Evolutionary conservation across 2,329 filamentous ascomycete genomes (phyloP), one percentile per base, ranked within the genome.

Genomic region (Akanthomyces muscarius): DNA sequence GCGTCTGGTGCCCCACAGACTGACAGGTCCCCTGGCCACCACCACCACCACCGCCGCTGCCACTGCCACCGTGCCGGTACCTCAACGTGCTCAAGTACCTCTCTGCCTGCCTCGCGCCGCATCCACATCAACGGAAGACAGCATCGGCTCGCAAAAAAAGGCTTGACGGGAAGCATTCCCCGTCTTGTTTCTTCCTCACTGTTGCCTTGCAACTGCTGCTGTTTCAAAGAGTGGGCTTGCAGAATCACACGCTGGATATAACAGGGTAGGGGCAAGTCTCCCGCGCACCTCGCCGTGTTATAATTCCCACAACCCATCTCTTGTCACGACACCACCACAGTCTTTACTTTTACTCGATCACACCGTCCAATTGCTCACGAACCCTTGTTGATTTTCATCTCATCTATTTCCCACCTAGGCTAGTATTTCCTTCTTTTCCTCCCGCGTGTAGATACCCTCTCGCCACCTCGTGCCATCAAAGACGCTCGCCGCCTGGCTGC

Each of bases 121-220:
- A 59, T 41, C 56, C 56, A 21, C 56, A 11, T 50, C 56, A n/a
- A 50, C 56, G 44, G 56, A 50, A 59, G 56, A 59, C 16, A 59
- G 44, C 45, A 48, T 59, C 45, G 45, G 44, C 13, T 56, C 54
- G 25, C 54, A 45, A 18, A 45, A 33, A 25, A 45, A 33, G 41
- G 54, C 54, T 56, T 56, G 38, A 45, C 54, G 54, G 54, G 41
- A 56, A 30, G 41, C 54, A 45, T 56, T 56, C 54, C 54, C 54
- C 54, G 54, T 45, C 54, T 33, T 16, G 38, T 41, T 41, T 33
- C 18, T 16, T 54, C 10, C 41, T 56, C 30, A 41, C 54, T n/a
- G 44, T 16, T 10, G 13, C 41, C 30, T 55, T 55, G 33, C 44
- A 33, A 11, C 30, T 33, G 54, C 30, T 41, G 41, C 41, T 38